phyloP scores from a whole-genome alignment of 2,329 filamentous ascomycete genomes.

The Scedosporium minutisporum region DNA sequence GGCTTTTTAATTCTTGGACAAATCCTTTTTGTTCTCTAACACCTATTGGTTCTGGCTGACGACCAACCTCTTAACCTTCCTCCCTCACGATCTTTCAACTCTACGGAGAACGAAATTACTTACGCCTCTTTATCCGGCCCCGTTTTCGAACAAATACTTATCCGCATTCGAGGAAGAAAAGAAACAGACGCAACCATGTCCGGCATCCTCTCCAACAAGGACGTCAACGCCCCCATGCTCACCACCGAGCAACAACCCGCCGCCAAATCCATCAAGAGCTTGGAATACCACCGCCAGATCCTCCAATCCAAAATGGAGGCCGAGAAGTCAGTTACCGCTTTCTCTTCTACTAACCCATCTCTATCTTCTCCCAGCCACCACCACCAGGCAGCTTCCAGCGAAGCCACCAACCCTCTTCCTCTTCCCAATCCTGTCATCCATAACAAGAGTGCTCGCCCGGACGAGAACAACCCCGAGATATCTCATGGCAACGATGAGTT shows the following conservation, averaged over 20 bases:
- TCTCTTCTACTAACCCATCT: not conserved
- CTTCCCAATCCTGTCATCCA: not conserved
- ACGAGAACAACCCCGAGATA: not conserved
- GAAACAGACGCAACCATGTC: slow-evolving; percentile 34
- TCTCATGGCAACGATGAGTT: not conserved
- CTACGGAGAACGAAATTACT: too few species aligned
- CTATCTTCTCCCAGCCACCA: not conserved
- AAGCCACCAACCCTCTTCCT: not conserved
- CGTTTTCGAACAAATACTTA: too few species aligned
- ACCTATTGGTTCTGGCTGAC: too few species aligned
- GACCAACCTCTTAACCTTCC: too few species aligned
- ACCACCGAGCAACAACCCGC: slow-evolving; percentile 17
- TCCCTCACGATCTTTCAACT: too few species aligned
- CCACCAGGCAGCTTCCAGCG: not conserved
- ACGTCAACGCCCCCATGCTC: slow-evolving; percentile 49
- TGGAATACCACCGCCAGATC: slow-evolving; percentile 71
- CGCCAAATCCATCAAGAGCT: slow-evolving; percentile 48
- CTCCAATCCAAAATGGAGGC: slow-evolving; percentile 60
- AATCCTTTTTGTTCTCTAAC: too few species aligned
- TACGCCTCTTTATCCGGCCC: too few species aligned
- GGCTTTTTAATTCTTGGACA: too few species aligned
- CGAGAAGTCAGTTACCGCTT: slow-evolving; percentile 43
- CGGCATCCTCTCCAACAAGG: slow-evolving; percentile 53
- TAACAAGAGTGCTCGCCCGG: not conserved
- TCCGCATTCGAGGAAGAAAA: too few species aligned